Percentiles rank a stretch among this genome's conserved stretches.
Evolutionary conservation across 345 rosid genomes (phyloP).

Genomic region (Euclidium syriacum): DNA sequence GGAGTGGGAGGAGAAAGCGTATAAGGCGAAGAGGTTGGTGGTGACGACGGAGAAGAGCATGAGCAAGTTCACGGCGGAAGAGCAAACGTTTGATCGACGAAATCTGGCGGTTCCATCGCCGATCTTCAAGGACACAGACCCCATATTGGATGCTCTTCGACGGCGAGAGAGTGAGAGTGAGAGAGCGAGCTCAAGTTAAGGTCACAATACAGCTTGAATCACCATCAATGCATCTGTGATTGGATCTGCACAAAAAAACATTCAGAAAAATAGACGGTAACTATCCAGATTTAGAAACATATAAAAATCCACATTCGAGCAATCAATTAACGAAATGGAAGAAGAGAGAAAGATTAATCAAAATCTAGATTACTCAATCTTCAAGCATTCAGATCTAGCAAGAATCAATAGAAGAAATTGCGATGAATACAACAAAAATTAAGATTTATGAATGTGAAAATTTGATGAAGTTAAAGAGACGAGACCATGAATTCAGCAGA

Average conservation of each 20-base stretch:
- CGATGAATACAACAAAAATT: background rate
- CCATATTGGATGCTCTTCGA: constrained; percentile 39
- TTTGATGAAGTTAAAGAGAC: background rate
- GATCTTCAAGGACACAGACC: constrained; percentile 78
- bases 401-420: background rate
- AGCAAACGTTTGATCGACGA: constrained; percentile 64
- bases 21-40: constrained; percentile 88
- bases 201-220: background rate
- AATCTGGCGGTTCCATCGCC: constrained; percentile 98
- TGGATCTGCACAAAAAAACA: background rate
- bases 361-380: background rate
- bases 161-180: background rate
- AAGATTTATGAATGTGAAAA: background rate
- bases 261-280: too few relatives aligned
- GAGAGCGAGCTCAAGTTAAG: background rate
- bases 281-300: background rate
- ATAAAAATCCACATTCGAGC: background rate
- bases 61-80: constrained; percentile 78
- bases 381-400: background rate
- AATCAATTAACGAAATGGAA: background rate
- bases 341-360: background rate
- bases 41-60: constrained; percentile 90
- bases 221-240: constrained; percentile 4
- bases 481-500: background rate
- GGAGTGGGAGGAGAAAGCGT: constrained; percentile 73